These are phyloP conservation scores for Cardiosporidium cionae DNA, from an alignment of 169 alveolate species.

Conservation along the genomic window DNA sequence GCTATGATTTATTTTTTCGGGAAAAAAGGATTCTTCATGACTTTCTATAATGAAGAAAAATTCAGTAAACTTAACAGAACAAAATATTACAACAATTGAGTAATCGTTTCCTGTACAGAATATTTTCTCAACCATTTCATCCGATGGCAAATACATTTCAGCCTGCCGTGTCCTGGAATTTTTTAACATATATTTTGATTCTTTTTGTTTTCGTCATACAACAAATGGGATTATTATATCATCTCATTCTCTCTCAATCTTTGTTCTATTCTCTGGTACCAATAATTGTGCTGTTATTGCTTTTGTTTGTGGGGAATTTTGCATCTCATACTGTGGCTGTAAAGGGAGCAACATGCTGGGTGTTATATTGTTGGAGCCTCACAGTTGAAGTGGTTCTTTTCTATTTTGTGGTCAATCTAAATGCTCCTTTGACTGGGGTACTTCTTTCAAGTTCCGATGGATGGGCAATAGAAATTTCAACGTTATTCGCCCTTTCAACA, in stretches of 20 bases:
- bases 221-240: conserved; percentile 19
- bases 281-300: conserved; percentile 9
- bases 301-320: conserved; percentile 5
- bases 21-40: no score
- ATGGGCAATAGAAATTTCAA: background rate
- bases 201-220: no score
- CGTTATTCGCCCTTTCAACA: conserved; percentile 19
- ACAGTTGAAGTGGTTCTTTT: background rate
- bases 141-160: no score
- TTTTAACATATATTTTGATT: no score
- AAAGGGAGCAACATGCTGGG: conserved; percentile 28
- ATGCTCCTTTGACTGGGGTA: background rate
- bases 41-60: no score
- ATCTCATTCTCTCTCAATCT: background rate
- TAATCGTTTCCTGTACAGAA: no score
- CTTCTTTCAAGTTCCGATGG: background rate
- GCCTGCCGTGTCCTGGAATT: no score
- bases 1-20: no score
- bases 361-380: conserved; percentile 15
- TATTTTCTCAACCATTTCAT: no score
- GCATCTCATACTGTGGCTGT: conserved; percentile 15
- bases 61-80: no score
- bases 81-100: no score
- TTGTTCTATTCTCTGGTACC: background rate
- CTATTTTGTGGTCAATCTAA: conserved; percentile 3